phyloP scores from a whole-genome alignment of 768 basidiomycete species.

The Tulasnella sp. region DNA sequence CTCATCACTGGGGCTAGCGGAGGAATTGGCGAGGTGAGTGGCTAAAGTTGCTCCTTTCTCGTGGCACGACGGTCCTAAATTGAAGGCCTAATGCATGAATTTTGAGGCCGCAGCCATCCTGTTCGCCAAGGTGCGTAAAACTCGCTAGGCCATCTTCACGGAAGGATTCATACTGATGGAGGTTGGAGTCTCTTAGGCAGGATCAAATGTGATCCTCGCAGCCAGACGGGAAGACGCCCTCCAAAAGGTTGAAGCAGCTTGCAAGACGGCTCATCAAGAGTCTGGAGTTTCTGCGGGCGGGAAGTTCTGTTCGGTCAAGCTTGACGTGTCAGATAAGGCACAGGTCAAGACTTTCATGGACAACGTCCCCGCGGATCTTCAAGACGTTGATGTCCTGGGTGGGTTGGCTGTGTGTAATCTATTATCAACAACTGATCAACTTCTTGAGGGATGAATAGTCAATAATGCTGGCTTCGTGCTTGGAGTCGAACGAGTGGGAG shows the following conservation, averaged over 20 bases:
- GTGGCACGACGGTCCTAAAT: background rate
- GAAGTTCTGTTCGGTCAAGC: conserved; percentile 62
- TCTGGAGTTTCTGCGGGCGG: conserved; percentile 74
- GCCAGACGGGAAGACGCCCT: conserved; percentile 75
- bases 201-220: conserved; percentile 80
- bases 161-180: background rate
- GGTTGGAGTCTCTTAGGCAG: conserved; percentile 50
- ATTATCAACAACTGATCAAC: background rate
- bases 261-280: conserved; percentile 64
- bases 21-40: conserved; percentile 80
- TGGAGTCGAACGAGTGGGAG: conserved; percentile 82
- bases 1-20: conserved; percentile 86
- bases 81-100: background rate
- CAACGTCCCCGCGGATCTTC: conserved; percentile 65
- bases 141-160: background rate
- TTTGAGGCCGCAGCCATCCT: conserved; percentile 77
- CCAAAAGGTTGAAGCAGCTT: conserved; percentile 63
- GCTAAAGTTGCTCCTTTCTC: background rate
- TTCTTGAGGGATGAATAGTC: conserved; percentile 40
- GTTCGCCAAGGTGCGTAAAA: conserved; percentile 70
- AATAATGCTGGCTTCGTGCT: conserved; percentile 88
- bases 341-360: conserved; percentile 68
- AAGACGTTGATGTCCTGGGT: conserved; percentile 82
- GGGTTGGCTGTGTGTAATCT: conserved; percentile 33
- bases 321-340: conserved; percentile 75